Evolutionary conservation across 129 eudicot species (phyloP).

Genomic region (Flaveria ramosissima): DNA sequence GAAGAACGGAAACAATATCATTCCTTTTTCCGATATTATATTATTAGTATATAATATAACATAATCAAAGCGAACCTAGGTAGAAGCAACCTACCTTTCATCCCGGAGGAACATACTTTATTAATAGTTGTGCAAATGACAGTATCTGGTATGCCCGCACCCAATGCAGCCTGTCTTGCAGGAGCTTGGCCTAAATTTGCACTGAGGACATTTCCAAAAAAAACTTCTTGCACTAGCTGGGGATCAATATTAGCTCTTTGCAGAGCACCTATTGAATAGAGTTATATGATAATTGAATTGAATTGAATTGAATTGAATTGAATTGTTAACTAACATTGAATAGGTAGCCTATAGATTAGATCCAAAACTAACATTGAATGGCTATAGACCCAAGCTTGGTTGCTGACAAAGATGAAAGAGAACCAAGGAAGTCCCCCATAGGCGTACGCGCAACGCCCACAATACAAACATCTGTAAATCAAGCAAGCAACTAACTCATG

Average conservation of each 20-base stretch:
- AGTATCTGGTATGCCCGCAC: conserved; percentile 82
- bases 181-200: conserved; percentile 99
- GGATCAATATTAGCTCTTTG: conserved; percentile 81
- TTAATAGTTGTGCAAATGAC: conserved; percentile 86
- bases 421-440: conserved; percentile 84
- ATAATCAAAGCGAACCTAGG: not conserved
- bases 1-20: not conserved
- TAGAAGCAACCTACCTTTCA: conserved; percentile 60
- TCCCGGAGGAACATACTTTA: conserved; percentile 93
- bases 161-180: conserved; percentile 92
- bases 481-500: not conserved
- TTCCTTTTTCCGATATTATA: not conserved
- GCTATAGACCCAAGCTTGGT: conserved; percentile 90
- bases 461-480: conserved; percentile 69
- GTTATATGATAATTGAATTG: not conserved
- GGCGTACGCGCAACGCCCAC: conserved; percentile 94
- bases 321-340: conserved; percentile 12
- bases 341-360: conserved; percentile 22
- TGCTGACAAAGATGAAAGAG: conserved; percentile 80
- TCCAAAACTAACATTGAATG: conserved; percentile 26
- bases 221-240: conserved; percentile 77
- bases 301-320: too few species aligned
- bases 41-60: not conserved
- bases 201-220: conserved; percentile 96
- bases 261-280: conserved; percentile 57